Evolutionary conservation across 306 rosid genomes (phyloP), one percentile per base, ranked within the genome.

Genomic region (Sechiopsis laciniata): DNA sequence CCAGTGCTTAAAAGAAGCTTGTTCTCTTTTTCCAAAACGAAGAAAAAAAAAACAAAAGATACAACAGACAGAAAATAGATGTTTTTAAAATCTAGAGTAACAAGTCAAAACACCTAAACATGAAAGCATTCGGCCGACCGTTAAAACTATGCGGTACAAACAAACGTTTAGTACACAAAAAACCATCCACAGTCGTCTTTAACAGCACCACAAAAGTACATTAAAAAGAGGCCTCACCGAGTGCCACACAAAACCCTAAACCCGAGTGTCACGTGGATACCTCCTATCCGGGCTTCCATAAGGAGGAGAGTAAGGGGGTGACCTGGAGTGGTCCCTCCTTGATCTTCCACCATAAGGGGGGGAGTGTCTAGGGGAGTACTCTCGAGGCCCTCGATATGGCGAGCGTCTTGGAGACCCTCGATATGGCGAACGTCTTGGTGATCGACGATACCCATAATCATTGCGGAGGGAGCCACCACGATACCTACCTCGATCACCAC

Each of bases 361-460:
- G 1, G 97, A 87, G 75, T 82, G 81, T 78, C 92, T 80, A 2
- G 92, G 93, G 22, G 98, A 84, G 83, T 85, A 85, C 68, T 91
- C 95, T 42, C 90, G 89, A 19, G 91, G 84, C 19, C 91, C 98
- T 57, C 91, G 87, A 79, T 85, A 87, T 10, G 99, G 97, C 4
- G 97, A 89, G 70, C 84, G 92, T 82, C 96, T 85, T 20, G 99
- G 98, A 70, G 99, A 94, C 79, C 91, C 98, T 57, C 91, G 87
- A 79, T 86, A 87, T 8, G 99, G 97, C 4, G 97, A 89, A 69
- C 84, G 92, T 83, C 96, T 85, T 15, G 99, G 98, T 66, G 99
- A 94, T 79, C 95, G 83, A 26, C 89, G 90, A 74, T 85, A 81
- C 0, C 82, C 78, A 83, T 89, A 85, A 79, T 91, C 97, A 26